phyloP scores from a whole-genome alignment of 2,329 filamentous ascomycete species.

The Aspergillus spinulosporus region DNA sequence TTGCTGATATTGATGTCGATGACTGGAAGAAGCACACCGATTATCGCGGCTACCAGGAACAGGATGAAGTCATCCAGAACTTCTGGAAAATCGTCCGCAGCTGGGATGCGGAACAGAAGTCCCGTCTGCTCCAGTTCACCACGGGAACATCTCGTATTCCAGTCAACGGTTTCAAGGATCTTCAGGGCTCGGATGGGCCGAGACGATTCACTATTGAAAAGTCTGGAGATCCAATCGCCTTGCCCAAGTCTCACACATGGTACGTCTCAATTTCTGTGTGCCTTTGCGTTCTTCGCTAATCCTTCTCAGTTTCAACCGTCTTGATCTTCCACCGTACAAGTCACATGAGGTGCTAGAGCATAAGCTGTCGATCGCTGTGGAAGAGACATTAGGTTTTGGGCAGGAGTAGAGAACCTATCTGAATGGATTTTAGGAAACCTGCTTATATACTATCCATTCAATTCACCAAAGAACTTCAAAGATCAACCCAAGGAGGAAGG shows the following conservation, averaged over 20 bases:
- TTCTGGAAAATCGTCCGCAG: conserved; percentile 96
- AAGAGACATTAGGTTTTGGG: conserved; percentile 98
- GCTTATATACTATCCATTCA: conserved; percentile 15
- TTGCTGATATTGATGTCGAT: conserved; percentile 97
- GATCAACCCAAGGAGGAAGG: neutral
- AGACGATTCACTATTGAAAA: conserved; percentile 98
- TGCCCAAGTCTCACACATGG: conserved; percentile 98
- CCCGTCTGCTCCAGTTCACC: conserved; percentile 90
- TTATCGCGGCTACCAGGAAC: conserved; percentile 97
- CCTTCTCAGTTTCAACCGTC: conserved; percentile 79
- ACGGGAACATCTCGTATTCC: conserved; percentile 97
- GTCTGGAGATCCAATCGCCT: conserved; percentile 81
- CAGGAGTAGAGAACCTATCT: conserved; percentile 69
- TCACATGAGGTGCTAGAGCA: conserved; percentile 76
- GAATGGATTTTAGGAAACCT: conserved; percentile 11
- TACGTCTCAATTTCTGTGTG: conserved; percentile 52
- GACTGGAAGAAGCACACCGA: conserved; percentile 99
- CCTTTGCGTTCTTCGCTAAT: conserved; percentile 3
- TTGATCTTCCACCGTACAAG: conserved; percentile 94
- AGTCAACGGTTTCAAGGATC: conserved; percentile 98
- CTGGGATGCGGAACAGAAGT: conserved; percentile 99
- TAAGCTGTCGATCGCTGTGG: conserved; percentile 94
- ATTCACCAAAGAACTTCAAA: neutral
- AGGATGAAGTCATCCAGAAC: conserved; percentile 93
- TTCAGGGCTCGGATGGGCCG: conserved; percentile 94